phyloP scores from a whole-genome alignment of 2,329 filamentous ascomycete species.

The Fusarium foetens region DNA sequence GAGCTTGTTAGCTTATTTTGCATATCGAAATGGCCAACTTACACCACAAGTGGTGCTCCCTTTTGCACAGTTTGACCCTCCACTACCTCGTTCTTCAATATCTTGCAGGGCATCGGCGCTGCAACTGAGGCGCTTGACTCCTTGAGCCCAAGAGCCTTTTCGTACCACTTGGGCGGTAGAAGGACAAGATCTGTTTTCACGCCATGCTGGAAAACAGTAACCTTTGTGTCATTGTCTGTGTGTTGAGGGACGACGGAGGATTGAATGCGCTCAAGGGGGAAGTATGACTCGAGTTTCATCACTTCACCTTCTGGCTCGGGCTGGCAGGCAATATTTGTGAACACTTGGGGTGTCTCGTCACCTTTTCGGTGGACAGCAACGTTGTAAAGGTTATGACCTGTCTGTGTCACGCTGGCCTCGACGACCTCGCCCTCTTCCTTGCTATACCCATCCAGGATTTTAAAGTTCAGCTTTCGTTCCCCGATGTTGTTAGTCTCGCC shows the following conservation, averaged over 20 bases:
- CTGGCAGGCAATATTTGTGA: slow-evolving; percentile 59
- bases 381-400: slow-evolving; percentile 58
- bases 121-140: slow-evolving; percentile 84
- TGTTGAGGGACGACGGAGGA: slow-evolving; percentile 77
- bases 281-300: slow-evolving; percentile 65
- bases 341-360: slow-evolving; percentile 52
- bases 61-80: slow-evolving; percentile 86
- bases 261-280: slow-evolving; percentile 80
- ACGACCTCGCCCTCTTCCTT: slow-evolving; percentile 73
- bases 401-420: slow-evolving; percentile 61
- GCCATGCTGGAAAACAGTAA: slow-evolving; percentile 82
- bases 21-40: slow-evolving; percentile 51
- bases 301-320: slow-evolving; percentile 45
- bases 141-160: slow-evolving; percentile 86
- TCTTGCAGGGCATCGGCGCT: slow-evolving; percentile 97
- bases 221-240: slow-evolving; percentile 64
- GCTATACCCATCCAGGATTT: slow-evolving; percentile 68
- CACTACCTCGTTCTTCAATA: slow-evolving; percentile 86
- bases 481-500: slow-evolving; percentile 54
- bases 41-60: slow-evolving; percentile 87
- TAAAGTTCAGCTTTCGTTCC: slow-evolving; percentile 62
- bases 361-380: slow-evolving; percentile 57
- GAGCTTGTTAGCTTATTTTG: slow-evolving; percentile 38
- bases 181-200: slow-evolving; percentile 67
- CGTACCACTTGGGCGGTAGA: slow-evolving; percentile 79